Percentiles rank a stretch among this genome's conserved stretches.
phyloP scores from a whole-genome alignment of 2,329 filamentous ascomycete species.

The Colletotrichum navitas region DNA sequence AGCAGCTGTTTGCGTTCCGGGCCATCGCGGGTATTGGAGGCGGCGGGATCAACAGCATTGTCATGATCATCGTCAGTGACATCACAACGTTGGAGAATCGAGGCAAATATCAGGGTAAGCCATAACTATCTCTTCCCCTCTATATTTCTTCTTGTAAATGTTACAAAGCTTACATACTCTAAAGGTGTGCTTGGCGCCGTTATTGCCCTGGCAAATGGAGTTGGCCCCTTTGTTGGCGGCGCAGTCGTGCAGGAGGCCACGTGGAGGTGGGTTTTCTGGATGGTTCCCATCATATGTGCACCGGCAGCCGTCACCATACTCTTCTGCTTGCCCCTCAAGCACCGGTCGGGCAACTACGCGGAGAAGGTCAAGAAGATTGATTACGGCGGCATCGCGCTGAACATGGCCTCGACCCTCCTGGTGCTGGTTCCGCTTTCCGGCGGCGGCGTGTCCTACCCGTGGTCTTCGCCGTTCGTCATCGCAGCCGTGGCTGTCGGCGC shows the following conservation, averaged over 20 bases:
- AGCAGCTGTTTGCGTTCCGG: constrained; percentile 53
- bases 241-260: constrained; percentile 46
- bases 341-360: constrained; percentile 45
- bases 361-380: constrained; percentile 48
- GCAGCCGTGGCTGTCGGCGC: constrained; percentile 44
- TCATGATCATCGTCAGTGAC: constrained; percentile 55
- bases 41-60: constrained; percentile 52
- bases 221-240: constrained; percentile 52
- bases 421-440: constrained; percentile 48
- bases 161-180: constrained; percentile 20
- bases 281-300: constrained; percentile 45
- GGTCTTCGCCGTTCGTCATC: constrained; percentile 47
- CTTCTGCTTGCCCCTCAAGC: constrained; percentile 47
- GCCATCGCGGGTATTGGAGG: constrained; percentile 52
- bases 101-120: constrained; percentile 49
- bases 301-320: constrained; percentile 45
- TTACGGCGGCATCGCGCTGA: constrained; percentile 48
- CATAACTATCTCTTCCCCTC: too few relatives aligned
- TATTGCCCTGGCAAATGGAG: constrained; percentile 53
- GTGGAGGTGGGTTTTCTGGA: constrained; percentile 51
- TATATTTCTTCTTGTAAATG: neutral
- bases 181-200: constrained; percentile 46
- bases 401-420: constrained; percentile 46
- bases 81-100: constrained; percentile 52
- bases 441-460: constrained; percentile 47